Conservation (phyloP, 2,329 filamentous ascomycete genomes). For the Dryadomyces sulphureus region DNA sequence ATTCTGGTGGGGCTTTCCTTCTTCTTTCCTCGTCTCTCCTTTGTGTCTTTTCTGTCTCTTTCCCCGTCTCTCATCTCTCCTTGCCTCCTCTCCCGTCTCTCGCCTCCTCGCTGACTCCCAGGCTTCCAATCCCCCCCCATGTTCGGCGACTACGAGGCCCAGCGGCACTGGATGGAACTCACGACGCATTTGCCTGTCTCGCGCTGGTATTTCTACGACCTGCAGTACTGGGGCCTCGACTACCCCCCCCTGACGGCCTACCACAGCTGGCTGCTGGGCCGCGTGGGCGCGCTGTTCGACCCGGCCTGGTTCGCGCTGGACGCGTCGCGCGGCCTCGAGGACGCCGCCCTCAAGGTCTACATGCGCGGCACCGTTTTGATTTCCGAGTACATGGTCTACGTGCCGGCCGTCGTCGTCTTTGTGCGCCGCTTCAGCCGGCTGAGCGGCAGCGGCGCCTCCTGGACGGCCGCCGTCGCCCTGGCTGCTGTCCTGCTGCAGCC, state of each 20-base stretch:
- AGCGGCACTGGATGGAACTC: slow-evolving; percentile 97
- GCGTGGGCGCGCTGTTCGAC: slow-evolving; percentile 66
- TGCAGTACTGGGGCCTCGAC: slow-evolving; percentile 95
- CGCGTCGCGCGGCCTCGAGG: slow-evolving; percentile 67
- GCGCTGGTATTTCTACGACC: slow-evolving; percentile 95
- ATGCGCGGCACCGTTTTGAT: slow-evolving; percentile 88
- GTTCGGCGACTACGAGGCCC: slow-evolving; percentile 95
- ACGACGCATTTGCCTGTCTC: slow-evolving; percentile 79
- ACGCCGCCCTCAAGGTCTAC: slow-evolving; percentile 72
- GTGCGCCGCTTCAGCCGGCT: slow-evolving; percentile 66
- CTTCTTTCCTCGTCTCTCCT: too few relatives aligned
- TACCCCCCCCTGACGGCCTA: slow-evolving; percentile 97
- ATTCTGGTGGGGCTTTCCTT: slow-evolving; percentile 55
- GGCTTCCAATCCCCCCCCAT: slow-evolving; percentile 73
- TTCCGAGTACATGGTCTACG: slow-evolving; percentile 80
- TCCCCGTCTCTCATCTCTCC: neutral
- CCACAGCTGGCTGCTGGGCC: slow-evolving; percentile 90
- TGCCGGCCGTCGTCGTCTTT: slow-evolving; percentile 77
- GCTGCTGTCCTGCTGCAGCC: slow-evolving; percentile 89
- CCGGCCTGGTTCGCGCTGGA: slow-evolving; percentile 79
- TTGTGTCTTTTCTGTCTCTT: neutral
- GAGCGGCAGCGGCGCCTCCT: slow-evolving; percentile 55
- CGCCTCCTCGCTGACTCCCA: slow-evolving; percentile 17
- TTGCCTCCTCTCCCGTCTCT: neutral
- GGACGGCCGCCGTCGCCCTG: slow-evolving; percentile 73